These are phyloP conservation scores for Schizonepeta tenuifolia DNA, from an alignment of 257 asterid genomes.

Conservation along the genomic window DNA sequence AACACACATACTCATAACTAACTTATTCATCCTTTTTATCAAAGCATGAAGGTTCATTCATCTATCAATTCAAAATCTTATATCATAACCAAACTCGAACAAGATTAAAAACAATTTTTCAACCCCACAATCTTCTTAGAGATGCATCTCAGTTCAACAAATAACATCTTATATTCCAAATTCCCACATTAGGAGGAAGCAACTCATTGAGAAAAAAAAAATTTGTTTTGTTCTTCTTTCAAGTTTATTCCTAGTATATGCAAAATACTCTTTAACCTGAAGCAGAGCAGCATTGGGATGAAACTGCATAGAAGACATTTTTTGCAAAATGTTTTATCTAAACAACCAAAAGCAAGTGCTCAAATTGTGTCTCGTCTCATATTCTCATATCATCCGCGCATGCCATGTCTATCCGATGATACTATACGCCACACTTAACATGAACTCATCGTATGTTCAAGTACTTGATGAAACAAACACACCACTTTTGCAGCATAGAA, in stretches of 20 bases:
- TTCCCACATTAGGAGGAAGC: neutral
- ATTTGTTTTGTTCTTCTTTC: neutral
- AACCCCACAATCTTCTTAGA: neutral
- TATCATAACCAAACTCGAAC: neutral
- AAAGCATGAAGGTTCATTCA: neutral
- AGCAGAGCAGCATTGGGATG: neutral
- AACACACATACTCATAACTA: neutral
- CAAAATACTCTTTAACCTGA: no score
- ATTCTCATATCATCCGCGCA: neutral
- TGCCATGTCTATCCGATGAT: no score
- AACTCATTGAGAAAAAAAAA: neutral
- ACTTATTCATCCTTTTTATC: constrained; percentile 1
- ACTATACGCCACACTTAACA: neutral
- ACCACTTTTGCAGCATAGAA: neutral
- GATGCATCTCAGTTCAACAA: no score
- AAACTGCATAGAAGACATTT: neutral
- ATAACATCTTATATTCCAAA: neutral
- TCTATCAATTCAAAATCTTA: neutral
- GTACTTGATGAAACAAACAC: neutral
- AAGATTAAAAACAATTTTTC: constrained; percentile 11
- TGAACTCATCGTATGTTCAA: neutral
- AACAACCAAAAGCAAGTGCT: neutral
- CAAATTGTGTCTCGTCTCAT: neutral
- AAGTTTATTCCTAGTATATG: neutral
- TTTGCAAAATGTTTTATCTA: neutral